Conservation (phyloP, 345 rosid species). For the Euphorbia lathyris region DNA sequence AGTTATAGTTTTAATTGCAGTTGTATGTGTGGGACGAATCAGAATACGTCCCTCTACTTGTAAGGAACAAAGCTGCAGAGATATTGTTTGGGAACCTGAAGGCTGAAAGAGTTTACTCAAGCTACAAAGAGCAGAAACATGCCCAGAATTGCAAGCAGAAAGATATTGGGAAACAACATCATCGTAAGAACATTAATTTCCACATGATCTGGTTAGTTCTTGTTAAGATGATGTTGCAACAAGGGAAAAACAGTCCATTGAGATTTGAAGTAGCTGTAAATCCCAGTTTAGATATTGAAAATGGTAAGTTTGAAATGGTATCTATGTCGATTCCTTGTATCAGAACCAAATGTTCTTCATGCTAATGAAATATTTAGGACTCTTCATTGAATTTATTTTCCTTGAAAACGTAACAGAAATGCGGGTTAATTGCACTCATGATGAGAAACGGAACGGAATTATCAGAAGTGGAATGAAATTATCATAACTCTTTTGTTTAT, state of each 20-base stretch:
- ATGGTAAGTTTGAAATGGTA: conserved; percentile 39
- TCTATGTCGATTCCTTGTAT: conserved; percentile 37
- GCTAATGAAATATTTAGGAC: neutral
- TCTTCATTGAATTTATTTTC: neutral
- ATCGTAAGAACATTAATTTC: conserved; percentile 19
- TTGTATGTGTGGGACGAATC: conserved; percentile 56
- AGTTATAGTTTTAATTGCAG: conserved; percentile 26
- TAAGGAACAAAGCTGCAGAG: conserved; percentile 58
- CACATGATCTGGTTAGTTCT: conserved; percentile 41
- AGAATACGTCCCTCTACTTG: conserved; percentile 44
- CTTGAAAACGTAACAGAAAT: too few species aligned
- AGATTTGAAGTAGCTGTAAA: conserved; percentile 39
- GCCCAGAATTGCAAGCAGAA: neutral
- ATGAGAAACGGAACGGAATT: too few species aligned
- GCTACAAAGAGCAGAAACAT: conserved; percentile 12
- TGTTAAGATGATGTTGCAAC: conserved; percentile 32
- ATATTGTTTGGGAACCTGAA: conserved; percentile 48
- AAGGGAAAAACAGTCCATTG: conserved; percentile 42
- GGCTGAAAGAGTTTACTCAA: conserved; percentile 39
- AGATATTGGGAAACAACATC: conserved; percentile 8
- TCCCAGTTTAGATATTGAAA: conserved; percentile 30
- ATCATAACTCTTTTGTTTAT: too few species aligned
- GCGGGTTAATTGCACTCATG: too few species aligned
- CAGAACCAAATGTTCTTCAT: neutral
- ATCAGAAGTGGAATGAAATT: too few species aligned